Evolutionary conservation across 176 grass and related monocot genomes (phyloP).

Genomic region (Musa beccarii): DNA sequence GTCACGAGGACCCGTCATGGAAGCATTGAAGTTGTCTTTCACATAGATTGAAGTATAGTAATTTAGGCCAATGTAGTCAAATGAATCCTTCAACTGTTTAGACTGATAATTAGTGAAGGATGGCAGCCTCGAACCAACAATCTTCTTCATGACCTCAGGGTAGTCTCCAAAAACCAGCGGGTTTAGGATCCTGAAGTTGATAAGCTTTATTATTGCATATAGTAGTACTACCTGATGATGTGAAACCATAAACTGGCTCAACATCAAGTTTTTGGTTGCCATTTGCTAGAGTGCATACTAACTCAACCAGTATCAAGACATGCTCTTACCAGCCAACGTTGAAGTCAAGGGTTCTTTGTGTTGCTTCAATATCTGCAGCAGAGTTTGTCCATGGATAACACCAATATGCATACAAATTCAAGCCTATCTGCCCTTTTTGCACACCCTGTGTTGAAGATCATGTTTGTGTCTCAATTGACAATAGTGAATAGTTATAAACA

Average conservation of each 20-base stretch:
- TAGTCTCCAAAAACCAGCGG: constrained; percentile 79
- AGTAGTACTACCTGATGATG: not conserved
- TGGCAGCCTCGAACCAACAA: constrained; percentile 40
- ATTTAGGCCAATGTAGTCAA: constrained; percentile 75
- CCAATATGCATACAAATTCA: constrained; percentile 42
- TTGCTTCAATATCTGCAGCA: constrained; percentile 30
- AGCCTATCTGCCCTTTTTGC: constrained; percentile 48
- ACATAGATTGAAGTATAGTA: not conserved
- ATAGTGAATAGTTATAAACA: not conserved
- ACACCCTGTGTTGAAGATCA: constrained; percentile 13
- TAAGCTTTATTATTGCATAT: not conserved
- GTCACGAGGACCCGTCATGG: not conserved
- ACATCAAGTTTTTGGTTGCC: not conserved
- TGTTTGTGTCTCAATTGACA: not conserved
- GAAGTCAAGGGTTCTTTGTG: constrained; percentile 18
- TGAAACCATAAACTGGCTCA: not conserved
- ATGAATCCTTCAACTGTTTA: constrained; percentile 41
- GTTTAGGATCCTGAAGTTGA: constrained; percentile 37
- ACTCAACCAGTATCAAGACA: not conserved
- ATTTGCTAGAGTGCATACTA: too few species aligned
- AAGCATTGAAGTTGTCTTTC: not conserved
- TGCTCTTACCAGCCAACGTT: not conserved
- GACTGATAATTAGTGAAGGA: constrained; percentile 51
- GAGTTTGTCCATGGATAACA: constrained; percentile 41
- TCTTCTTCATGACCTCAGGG: constrained; percentile 61